Evolutionary conservation across 2,329 filamentous ascomycete species (phyloP).

Genomic region (Sclerotiophoma versabilis): DNA sequence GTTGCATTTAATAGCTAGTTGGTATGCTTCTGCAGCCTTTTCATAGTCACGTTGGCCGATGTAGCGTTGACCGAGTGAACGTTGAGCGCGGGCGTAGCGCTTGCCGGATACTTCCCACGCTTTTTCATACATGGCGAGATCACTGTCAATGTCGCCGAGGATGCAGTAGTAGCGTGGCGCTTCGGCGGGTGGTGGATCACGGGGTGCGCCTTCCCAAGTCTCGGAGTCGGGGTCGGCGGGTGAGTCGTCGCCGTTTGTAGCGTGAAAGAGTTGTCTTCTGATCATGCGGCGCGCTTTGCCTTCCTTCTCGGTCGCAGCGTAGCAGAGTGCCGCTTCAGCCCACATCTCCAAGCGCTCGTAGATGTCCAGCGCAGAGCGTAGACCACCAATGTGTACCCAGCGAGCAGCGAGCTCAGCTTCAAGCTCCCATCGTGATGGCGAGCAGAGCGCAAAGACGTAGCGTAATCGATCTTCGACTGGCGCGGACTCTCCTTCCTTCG

Average conservation of each 20-base stretch:
- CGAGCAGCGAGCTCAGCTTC: conserved; percentile 90
- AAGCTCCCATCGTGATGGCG: conserved; percentile 90
- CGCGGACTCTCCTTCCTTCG: conserved; percentile 79
- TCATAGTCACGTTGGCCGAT: conserved; percentile 70
- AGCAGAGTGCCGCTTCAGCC: conserved; percentile 92
- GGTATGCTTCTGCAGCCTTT: conserved; percentile 79
- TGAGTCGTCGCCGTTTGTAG: conserved; percentile 57
- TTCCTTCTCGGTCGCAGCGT: conserved; percentile 79
- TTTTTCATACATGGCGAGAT: conserved; percentile 77
- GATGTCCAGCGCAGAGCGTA: conserved; percentile 91
- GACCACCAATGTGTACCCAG: conserved; percentile 88
- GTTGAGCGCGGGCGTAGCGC: conserved; percentile 85
- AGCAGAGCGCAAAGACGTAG: conserved; percentile 83
- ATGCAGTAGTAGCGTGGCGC: conserved; percentile 92
- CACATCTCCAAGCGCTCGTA: conserved; percentile 93
- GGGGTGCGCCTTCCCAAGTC: conserved; percentile 71
- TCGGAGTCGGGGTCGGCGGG: conserved; percentile 54
- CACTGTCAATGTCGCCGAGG: conserved; percentile 83
- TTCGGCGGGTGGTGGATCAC: conserved; percentile 76
- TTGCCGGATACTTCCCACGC: conserved; percentile 86
- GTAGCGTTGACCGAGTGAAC: conserved; percentile 82
- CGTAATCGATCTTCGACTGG: conserved; percentile 76
- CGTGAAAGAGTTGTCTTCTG: conserved; percentile 78
- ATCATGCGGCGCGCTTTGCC: conserved; percentile 81
- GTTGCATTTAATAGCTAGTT: conserved; percentile 78